Evolutionary conservation across 495 filamentous ascomycete species (phyloP).

Genomic region (Pyrenula aspistea): DNA sequence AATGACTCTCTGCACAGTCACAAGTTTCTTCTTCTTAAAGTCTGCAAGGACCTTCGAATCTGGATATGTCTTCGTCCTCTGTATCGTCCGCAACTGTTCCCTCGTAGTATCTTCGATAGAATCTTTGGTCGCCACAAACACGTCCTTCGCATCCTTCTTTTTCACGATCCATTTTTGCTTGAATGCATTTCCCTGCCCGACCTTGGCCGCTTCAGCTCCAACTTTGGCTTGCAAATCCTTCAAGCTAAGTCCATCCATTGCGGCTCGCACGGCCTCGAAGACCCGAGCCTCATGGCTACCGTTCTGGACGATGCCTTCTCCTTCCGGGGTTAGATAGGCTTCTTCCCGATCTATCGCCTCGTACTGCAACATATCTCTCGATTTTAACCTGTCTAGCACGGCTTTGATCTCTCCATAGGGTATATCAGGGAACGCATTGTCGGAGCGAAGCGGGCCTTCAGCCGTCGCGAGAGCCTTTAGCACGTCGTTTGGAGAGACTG

Average conservation of each 20-base stretch:
- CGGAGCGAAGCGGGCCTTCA: slow-evolving; percentile 55
- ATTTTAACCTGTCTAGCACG: slow-evolving; percentile 72
- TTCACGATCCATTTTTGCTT: slow-evolving; percentile 95
- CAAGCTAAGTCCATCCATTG: slow-evolving; percentile 69
- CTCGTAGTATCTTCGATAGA: slow-evolving; percentile 69
- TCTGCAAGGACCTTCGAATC: slow-evolving; percentile 66
- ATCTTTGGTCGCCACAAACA: slow-evolving; percentile 43
- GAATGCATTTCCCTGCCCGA: slow-evolving; percentile 93
- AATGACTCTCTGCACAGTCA: slow-evolving; percentile 71
- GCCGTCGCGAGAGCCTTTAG: slow-evolving; percentile 54
- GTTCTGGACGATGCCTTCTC: slow-evolving; percentile 61
- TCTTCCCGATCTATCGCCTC: slow-evolving; percentile 71
- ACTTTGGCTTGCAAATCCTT: slow-evolving; percentile 66
- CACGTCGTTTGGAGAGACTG: slow-evolving; percentile 23
- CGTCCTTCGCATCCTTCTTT: slow-evolving; percentile 43
- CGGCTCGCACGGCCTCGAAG: slow-evolving; percentile 69
- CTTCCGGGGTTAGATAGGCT: slow-evolving; percentile 67
- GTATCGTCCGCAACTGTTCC: slow-evolving; percentile 58
- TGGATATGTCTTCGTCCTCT: slow-evolving; percentile 51
- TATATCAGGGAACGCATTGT: slow-evolving; percentile 61
- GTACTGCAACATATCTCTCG: slow-evolving; percentile 76
- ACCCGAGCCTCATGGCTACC: slow-evolving; percentile 93
- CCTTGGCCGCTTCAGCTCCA: slow-evolving; percentile 70
- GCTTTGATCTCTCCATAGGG: slow-evolving; percentile 68
- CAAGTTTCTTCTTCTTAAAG: slow-evolving; percentile 78